Evolutionary conservation across 805 yeast species (phyloP), one percentile per base, ranked within the genome.

Genomic region (Lipomyces chichibuensis): DNA sequence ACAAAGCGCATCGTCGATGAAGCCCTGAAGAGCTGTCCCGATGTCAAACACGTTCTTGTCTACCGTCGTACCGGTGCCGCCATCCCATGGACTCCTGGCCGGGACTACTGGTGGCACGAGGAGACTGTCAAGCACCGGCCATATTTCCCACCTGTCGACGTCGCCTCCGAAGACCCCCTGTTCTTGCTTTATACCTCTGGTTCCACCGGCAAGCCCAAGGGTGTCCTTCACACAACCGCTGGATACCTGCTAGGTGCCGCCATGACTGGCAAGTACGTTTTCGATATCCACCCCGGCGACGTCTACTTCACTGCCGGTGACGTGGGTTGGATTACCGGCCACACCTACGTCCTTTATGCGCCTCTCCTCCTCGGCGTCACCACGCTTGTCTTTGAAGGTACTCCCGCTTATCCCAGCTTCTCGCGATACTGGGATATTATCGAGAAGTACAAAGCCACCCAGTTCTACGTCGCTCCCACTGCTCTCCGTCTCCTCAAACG

Each of bases 261-360:
- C 64, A 82, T 93, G 78, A 91, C 98, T 62, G 90, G 97, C 59
- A 90, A 88, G 81, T 94, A 93, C 80, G 92, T 92, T 58, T 94
- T 95, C 78, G 98, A 96, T 78, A 87, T 95, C 59, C 97, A 92
- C 77, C 87, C 87, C 67, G 90, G 89, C 69, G 98, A 95, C 79
- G 84, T 90, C 56, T 80, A 94, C 69, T 94, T 95, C 83, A 94
- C 98, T 54, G 98, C 98, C 52, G 98, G 98, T 77, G 98, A 95
- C 78, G 92, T 95, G 65, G 98, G 99, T 77, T 95, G 99, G 98
- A 95, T 95, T 78, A 95, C 99, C 20, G 98, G 98, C 73, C 99
- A 95, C 80, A 90, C 98, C 9, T 95, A 94, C 77, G 97, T 92
- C 56, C 85, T 94, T 58, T 95, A 95, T 76, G 98, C 98, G 67